These are phyloP conservation scores for Canariomyces notabilis DNA, from an alignment of 2,329 filamentous ascomycete species.

Conservation along the genomic window DNA sequence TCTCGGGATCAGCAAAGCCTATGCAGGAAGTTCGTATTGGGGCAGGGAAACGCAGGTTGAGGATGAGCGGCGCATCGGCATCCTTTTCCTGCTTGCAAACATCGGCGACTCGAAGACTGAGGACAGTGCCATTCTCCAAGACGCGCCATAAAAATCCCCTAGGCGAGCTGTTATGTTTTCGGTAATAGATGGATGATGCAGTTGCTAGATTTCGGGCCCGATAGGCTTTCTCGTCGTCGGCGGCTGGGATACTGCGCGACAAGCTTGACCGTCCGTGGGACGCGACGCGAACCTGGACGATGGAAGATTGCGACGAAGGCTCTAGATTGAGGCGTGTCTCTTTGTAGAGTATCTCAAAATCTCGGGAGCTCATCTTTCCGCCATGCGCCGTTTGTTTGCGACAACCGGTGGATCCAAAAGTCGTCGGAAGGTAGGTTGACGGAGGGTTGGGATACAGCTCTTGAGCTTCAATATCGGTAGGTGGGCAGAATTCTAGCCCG, in stretches of 20 bases:
- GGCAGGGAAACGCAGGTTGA: conserved; percentile 72
- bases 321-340: conserved; percentile 83
- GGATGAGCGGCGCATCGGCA: conserved; percentile 65
- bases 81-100: conserved; percentile 63
- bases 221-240: conserved; percentile 70
- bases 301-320: conserved; percentile 61
- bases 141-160: conserved; percentile 89
- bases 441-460: conserved; percentile 16
- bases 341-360: conserved; percentile 69
- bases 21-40: conserved; percentile 73
- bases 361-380: conserved; percentile 61
- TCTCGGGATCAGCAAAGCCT: conserved; percentile 72
- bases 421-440: too few relatives aligned
- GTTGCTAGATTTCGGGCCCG: conserved; percentile 67
- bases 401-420: conserved; percentile 15
- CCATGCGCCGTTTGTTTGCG: conserved; percentile 38
- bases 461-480: conserved; percentile 16
- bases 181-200: conserved; percentile 79
- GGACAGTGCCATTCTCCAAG: conserved; percentile 68
- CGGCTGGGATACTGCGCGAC: conserved; percentile 36
- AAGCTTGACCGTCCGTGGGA: conserved; percentile 30
- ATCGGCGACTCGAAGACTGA: conserved; percentile 82
- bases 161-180: conserved; percentile 68
- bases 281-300: conserved; percentile 66
- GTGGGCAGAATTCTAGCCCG: conserved; percentile 28